Evolutionary conservation across 345 rosid species (phyloP).

Genomic region (Corchorus capsularis): DNA sequence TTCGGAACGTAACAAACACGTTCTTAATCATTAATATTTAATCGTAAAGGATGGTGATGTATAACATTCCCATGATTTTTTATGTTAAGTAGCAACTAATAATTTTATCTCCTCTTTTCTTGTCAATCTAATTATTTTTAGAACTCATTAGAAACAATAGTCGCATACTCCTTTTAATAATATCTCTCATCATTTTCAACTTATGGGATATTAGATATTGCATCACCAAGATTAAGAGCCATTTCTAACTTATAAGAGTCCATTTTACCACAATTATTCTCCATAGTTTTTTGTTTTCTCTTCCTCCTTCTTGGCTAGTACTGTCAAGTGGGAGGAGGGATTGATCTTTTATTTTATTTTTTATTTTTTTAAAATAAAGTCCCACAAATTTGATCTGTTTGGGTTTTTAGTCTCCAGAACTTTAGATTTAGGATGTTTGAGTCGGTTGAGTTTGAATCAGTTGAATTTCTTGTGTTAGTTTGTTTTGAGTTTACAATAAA

Average conservation of each 20-base stretch:
- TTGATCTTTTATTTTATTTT: too few species aligned
- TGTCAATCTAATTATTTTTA: constrained; percentile 41
- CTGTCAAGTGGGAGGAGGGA: too few species aligned
- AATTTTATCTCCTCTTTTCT: constrained; percentile 20
- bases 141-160: constrained; percentile 40
- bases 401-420: too few species aligned
- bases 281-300: too few species aligned
- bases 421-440: too few species aligned
- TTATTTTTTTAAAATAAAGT: too few species aligned
- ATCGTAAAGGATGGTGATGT: constrained; percentile 41
- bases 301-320: too few species aligned
- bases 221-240: constrained; percentile 46
- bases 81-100: not conserved
- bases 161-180: constrained; percentile 46
- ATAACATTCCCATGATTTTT: constrained; percentile 18
- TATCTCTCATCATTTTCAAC: constrained; percentile 46
- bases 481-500: too few species aligned
- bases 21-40: constrained; percentile 48
- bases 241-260: constrained; percentile 28
- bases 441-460: too few species aligned
- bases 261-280: too few species aligned
- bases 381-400: too few species aligned
- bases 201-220: constrained; percentile 53
- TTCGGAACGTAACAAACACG: constrained; percentile 55
- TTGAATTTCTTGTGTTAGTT: too few species aligned